These are phyloP conservation scores for Chamaecrista fasciculata DNA, from an alignment of 306 rosid species.

Conservation along the genomic window DNA sequence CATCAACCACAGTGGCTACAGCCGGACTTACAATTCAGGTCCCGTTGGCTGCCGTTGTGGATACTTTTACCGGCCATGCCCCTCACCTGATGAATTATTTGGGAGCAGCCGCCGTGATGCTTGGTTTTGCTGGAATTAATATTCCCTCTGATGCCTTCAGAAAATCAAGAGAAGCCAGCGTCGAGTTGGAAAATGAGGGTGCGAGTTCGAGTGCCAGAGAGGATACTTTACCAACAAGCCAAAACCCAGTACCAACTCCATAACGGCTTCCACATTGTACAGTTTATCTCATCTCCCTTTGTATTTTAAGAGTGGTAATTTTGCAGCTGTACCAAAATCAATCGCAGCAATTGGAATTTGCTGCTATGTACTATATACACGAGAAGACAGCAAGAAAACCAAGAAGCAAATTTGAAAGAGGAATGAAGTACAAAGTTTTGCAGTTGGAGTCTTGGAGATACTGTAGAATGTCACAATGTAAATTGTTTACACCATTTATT, in stretches of 20 bases:
- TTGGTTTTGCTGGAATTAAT: slow-evolving; percentile 86
- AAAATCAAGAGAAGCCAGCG: slow-evolving; percentile 39
- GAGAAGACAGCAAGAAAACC: too few relatives aligned
- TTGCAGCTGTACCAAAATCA: slow-evolving; percentile 2
- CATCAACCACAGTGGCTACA: slow-evolving; percentile 91
- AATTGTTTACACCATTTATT: too few relatives aligned
- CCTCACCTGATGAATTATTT: slow-evolving; percentile 78
- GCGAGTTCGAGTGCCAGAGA: slow-evolving; percentile 12
- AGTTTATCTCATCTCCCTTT: neutral
- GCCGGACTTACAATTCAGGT: slow-evolving; percentile 97
- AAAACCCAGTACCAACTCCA: slow-evolving; percentile 30
- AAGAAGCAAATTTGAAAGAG: too few relatives aligned
- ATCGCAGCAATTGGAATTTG: too few relatives aligned
- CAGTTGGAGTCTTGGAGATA: too few relatives aligned
- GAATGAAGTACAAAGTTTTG: too few relatives aligned
- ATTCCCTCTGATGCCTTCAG: slow-evolving; percentile 56
- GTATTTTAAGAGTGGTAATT: neutral
- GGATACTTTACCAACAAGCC: slow-evolving; percentile 21
- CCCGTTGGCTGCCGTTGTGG: slow-evolving; percentile 89
- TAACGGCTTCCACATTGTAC: slow-evolving; percentile 27
- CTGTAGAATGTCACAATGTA: too few relatives aligned
- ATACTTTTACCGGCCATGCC: slow-evolving; percentile 69
- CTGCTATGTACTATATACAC: too few relatives aligned
- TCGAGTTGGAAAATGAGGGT: slow-evolving; percentile 50
- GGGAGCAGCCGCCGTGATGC: slow-evolving; percentile 80